phyloP scores from a whole-genome alignment of 148 eudicot genomes.

The Rhododendron vialii region DNA sequence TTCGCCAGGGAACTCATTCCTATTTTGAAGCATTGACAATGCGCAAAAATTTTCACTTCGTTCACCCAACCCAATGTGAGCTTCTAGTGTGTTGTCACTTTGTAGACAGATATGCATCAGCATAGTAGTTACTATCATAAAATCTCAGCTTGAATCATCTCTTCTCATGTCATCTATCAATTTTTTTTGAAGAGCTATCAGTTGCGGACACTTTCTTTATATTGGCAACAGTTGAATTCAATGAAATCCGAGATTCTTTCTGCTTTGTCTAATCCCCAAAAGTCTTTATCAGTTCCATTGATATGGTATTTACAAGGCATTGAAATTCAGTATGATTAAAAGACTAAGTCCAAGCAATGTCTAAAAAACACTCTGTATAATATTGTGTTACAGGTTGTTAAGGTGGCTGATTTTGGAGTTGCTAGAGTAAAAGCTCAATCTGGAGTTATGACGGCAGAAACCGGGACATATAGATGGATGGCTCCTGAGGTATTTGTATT shows the following conservation, averaged over 20 bases:
- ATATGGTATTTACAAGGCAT: background rate
- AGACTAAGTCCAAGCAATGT: background rate
- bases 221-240: background rate
- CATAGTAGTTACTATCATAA: background rate
- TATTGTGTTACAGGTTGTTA: slow-evolving; percentile 60
- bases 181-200: background rate
- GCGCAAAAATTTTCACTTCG: background rate
- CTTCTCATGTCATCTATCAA: background rate
- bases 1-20: background rate
- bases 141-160: background rate
- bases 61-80: background rate
- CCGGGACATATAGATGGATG: slow-evolving; percentile 98
- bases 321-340: background rate
- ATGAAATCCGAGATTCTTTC: background rate
- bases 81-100: background rate
- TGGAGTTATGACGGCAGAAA: slow-evolving; percentile 99
- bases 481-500: slow-evolving; percentile 76
- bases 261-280: background rate
- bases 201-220: background rate
- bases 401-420: slow-evolving; percentile 99
- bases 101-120: background rate
- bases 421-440: slow-evolving; percentile 90
- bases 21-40: background rate
- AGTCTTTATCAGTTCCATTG: background rate
- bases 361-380: background rate